Evolutionary conservation across 139 green algal genomes (phyloP).

Genomic region (Diplosphaera chodatii): DNA sequence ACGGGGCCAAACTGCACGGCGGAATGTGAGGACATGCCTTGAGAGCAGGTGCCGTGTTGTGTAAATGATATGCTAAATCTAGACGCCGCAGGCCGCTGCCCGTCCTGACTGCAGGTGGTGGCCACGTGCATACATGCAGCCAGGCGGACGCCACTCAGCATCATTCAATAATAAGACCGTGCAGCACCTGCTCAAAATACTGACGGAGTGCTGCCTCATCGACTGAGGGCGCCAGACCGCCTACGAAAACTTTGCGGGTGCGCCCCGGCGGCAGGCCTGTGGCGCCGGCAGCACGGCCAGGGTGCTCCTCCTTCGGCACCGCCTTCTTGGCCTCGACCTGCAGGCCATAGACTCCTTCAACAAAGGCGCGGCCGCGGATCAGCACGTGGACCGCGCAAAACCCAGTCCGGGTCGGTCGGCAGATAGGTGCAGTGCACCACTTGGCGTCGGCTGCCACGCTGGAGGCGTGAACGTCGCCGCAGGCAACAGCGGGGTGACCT

Average conservation of each 20-base stretch:
- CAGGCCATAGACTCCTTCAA: no score
- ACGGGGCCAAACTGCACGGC: conserved; percentile 71
- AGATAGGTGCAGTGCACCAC: background rate
- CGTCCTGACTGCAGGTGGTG: no score
- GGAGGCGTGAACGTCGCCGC: no score
- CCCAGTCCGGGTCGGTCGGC: background rate
- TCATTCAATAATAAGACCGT: conserved; percentile 5
- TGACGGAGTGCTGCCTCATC: conserved; percentile 71
- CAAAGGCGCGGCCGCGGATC: background rate
- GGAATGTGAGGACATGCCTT: no score
- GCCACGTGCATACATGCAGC: no score
- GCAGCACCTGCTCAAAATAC: conserved; percentile 65
- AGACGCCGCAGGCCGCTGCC: no score
- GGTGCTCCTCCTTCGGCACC: conserved; percentile 84
- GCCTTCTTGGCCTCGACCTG: conserved; percentile 95
- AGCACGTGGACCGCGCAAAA: no score
- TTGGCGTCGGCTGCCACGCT: no score
- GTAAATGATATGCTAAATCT: no score
- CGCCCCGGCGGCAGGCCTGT: conserved; percentile 16
- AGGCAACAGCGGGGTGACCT: no score
- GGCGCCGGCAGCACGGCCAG: conserved; percentile 13
- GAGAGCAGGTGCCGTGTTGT: no score
- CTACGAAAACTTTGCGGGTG: conserved; percentile 94
- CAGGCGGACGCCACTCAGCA: background rate
- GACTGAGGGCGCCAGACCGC: conserved; percentile 80